A percentile compares a stretch with the other conserved stretches of the same genome.
Conservation (phyloP, 352 stramenopile species). For the Plasmopara halstedii region DNA sequence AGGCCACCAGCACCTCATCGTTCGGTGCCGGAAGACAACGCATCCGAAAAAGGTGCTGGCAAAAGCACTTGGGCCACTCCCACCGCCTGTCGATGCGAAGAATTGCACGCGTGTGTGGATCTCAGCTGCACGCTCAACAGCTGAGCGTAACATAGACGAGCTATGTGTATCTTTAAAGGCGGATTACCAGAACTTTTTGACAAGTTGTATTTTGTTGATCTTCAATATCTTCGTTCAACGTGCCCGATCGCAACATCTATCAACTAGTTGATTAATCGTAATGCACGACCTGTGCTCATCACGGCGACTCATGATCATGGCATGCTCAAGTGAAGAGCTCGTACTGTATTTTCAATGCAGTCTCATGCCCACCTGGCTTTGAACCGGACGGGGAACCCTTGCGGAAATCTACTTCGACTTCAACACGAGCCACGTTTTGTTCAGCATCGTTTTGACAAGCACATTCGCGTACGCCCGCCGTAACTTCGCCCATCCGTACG, state of each 20-base stretch:
- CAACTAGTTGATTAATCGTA: not conserved
- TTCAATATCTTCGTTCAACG: not conserved
- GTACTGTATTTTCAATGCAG: not conserved
- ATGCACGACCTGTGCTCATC: not conserved
- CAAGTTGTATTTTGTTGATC: not conserved
- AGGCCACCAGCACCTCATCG: no score
- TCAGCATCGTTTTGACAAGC: not conserved
- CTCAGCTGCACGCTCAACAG: no score
- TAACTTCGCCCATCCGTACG: not conserved
- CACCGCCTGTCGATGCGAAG: no score
- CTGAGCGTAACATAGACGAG: no score
- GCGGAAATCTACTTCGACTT: not conserved
- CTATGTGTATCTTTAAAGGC: no score
- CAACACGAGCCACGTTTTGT: not conserved
- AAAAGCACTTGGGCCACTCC: no score
- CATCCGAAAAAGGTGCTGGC: no score
- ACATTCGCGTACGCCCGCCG: not conserved
- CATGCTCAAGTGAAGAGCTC: not conserved
- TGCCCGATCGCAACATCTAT: not conserved
- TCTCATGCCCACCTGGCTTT: not conserved
- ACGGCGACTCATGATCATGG: not conserved
- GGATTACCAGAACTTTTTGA: no score
- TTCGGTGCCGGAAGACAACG: no score
- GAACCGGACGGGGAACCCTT: not conserved
- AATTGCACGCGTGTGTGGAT: no score